These are phyloP conservation scores for Medakamo hakoo DNA, from an alignment of 139 green algal species.

Conservation along the genomic window DNA sequence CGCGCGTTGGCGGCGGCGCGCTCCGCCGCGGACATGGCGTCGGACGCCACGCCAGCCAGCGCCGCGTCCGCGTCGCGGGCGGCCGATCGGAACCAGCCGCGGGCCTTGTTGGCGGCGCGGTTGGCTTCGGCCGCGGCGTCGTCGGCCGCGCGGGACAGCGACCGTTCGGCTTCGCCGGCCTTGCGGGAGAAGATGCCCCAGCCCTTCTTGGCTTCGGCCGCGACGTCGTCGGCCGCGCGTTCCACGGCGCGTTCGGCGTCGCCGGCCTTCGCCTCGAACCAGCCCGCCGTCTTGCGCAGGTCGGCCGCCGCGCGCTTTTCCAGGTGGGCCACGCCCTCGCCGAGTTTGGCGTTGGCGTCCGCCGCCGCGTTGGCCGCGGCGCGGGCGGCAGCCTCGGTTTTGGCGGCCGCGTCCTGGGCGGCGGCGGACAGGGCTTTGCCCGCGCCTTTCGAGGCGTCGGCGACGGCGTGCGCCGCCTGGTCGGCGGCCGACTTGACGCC, in stretches of 20 bases:
- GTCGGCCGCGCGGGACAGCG: no score
- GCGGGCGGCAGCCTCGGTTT: not conserved
- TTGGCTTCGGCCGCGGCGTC: not conserved
- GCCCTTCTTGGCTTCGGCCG: not conserved
- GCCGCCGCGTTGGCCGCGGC: not conserved
- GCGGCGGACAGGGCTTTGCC: not conserved
- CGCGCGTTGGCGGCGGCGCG: no score
- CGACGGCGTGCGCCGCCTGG: not conserved
- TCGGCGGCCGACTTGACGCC: not conserved
- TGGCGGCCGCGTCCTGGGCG: not conserved
- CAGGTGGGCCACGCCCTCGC: not conserved
- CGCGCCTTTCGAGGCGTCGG: not conserved
- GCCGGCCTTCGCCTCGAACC: no score
- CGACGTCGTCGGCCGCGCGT: not conserved
- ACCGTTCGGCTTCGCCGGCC: not conserved
- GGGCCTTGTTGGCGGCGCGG: not conserved
- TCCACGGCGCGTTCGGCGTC: not conserved
- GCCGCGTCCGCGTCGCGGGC: not conserved
- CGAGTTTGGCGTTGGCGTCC: not conserved
- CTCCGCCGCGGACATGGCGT: no score
- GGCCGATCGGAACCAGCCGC: not conserved
- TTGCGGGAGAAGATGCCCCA: not conserved
- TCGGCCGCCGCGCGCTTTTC: not conserved
- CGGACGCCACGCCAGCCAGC: no score
- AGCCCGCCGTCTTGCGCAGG: not conserved